Evolutionary conservation across 2,329 filamentous ascomycete species (phyloP).

Genomic region (Botryosphaeria dothidea): DNA sequence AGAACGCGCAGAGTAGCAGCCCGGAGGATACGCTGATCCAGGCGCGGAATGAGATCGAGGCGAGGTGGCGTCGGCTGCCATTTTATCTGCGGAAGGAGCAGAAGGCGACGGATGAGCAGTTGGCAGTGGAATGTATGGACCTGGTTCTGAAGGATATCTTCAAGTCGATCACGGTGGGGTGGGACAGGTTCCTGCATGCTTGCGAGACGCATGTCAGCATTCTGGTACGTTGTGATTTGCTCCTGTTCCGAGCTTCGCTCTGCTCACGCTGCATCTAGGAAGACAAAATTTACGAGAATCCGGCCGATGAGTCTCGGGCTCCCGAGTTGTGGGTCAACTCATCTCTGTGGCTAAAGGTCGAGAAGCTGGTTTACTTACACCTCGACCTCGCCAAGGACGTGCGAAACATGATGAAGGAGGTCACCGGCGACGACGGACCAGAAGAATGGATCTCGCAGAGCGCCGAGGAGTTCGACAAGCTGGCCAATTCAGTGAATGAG

Average conservation of each 20-base stretch:
- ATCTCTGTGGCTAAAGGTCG: constrained; percentile 53
- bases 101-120: constrained; percentile 42
- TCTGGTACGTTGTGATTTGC: constrained; percentile 31
- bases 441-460: constrained; percentile 44
- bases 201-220: constrained; percentile 53
- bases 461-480: constrained; percentile 45
- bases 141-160: constrained; percentile 53
- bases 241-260: background rate
- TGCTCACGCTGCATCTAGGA: constrained; percentile 27
- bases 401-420: constrained; percentile 43
- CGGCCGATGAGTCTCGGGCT: constrained; percentile 54
- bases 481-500: constrained; percentile 50
- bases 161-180: constrained; percentile 46
- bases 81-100: constrained; percentile 52
- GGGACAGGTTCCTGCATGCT: constrained; percentile 48
- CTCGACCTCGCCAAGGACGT: constrained; percentile 50
- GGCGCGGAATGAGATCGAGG: constrained; percentile 52
- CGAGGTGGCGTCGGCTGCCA: constrained; percentile 54
- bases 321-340: constrained; percentile 56
- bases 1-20: constrained; percentile 49
- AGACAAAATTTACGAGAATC: constrained; percentile 55
- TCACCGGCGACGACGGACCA: constrained; percentile 38
- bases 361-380: constrained; percentile 54
- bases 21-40: constrained; percentile 53
- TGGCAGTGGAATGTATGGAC: constrained; percentile 52